Conservation (phyloP, 78 protist species). For the Planoprotostelium fungivorum region DNA sequence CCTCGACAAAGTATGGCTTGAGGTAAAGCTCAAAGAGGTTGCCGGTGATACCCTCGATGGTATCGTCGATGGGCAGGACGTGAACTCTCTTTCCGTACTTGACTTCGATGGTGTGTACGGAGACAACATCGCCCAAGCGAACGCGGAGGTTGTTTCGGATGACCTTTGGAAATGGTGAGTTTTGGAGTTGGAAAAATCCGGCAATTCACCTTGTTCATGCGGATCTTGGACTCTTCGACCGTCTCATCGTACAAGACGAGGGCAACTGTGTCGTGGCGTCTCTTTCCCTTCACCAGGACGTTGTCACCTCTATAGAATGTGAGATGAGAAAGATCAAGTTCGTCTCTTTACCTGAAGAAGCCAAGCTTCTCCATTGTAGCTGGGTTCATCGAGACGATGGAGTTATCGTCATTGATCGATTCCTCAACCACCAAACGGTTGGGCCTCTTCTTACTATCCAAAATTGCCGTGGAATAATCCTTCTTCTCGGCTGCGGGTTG, state of each 20-base stretch:
- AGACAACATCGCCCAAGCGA: slow-evolving; percentile 95
- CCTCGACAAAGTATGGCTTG: slow-evolving; percentile 98
- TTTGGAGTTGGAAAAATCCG: slow-evolving; percentile 52
- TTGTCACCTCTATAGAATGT: slow-evolving; percentile 88
- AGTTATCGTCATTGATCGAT: slow-evolving; percentile 95
- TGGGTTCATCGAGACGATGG: slow-evolving; percentile 85
- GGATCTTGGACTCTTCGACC: slow-evolving; percentile 84
- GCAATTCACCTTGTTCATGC: slow-evolving; percentile 90
- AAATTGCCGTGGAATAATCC: slow-evolving; percentile 73
- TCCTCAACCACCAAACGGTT: slow-evolving; percentile 97
- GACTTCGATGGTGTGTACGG: slow-evolving; percentile 89
- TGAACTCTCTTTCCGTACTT: slow-evolving; percentile 92
- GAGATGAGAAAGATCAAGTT: not conserved
- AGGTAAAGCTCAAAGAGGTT: slow-evolving; percentile 97
- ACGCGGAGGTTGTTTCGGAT: slow-evolving; percentile 82
- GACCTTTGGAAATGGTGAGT: not conserved
- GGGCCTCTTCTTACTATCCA: slow-evolving; percentile 82
- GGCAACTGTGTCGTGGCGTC: slow-evolving; percentile 94
- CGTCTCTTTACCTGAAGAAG: slow-evolving; percentile 64
- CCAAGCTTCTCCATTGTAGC: slow-evolving; percentile 84
- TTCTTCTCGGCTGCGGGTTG: slow-evolving; percentile 7
- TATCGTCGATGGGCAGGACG: slow-evolving; percentile 99
- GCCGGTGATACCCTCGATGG: slow-evolving; percentile 98
- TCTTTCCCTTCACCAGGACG: slow-evolving; percentile 95
- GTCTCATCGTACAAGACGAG: slow-evolving; percentile 91